These are phyloP conservation scores for Cucumis cinereus DNA, from an alignment of 306 rosid species.

Conservation along the genomic window DNA sequence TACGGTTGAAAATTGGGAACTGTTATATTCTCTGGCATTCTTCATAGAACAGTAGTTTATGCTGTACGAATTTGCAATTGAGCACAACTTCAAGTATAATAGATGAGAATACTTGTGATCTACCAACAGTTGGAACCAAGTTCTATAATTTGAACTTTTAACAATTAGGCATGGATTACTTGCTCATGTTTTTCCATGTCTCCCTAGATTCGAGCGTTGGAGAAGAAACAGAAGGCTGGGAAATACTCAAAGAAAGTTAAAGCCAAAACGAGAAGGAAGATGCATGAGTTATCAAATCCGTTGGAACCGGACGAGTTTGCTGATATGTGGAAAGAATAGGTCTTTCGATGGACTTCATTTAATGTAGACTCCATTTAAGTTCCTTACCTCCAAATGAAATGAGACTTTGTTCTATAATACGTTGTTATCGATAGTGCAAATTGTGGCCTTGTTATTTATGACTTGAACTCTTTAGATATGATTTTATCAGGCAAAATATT, in stretches of 20 bases:
- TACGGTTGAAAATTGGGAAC: background rate
- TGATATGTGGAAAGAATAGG: conserved; percentile 84
- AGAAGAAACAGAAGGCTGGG: conserved; percentile 72
- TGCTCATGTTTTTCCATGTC: background rate
- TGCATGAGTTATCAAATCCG: conserved; percentile 77
- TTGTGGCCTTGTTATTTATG: background rate
- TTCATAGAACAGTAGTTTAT: background rate
- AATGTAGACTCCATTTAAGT: background rate
- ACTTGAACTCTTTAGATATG: background rate
- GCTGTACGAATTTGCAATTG: background rate
- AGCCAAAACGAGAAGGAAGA: conserved; percentile 93
- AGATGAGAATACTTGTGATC: background rate
- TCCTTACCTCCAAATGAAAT: background rate
- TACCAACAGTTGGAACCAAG: background rate
- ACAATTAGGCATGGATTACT: background rate
- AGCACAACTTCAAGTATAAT: background rate
- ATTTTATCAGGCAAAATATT: background rate
- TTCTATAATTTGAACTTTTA: conserved; percentile 3
- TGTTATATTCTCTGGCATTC: background rate
- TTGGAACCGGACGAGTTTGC: conserved; percentile 88
- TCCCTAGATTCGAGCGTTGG: conserved; percentile 62
- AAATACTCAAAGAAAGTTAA: conserved; percentile 84
- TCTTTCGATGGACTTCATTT: background rate
- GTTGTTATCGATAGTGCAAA: background rate
- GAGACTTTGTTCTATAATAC: background rate